A percentile compares a stretch with the other conserved stretches of the same genome.
Evolutionary conservation across 768 basidiomycete species (phyloP).

Genomic region (Lyophyllum atratum): DNA sequence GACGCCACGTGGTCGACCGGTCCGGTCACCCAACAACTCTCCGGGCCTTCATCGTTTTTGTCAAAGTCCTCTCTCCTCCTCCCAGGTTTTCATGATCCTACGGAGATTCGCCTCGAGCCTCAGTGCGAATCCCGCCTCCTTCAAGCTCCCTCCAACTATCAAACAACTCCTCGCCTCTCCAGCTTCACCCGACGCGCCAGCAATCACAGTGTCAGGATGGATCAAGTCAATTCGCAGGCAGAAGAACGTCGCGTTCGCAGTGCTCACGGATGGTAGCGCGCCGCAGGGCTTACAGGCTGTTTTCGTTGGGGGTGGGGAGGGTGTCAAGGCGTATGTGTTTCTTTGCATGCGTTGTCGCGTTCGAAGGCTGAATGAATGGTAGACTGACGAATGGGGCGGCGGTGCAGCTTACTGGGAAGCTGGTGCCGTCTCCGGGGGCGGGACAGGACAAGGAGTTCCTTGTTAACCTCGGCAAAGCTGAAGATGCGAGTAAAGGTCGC

Average conservation of each 20-base stretch:
- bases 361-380: not conserved
- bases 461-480: constrained; percentile 33
- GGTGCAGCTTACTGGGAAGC: constrained; percentile 33
- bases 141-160: constrained; percentile 19
- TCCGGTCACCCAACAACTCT: not conserved
- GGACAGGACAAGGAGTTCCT: constrained; percentile 52
- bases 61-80: not conserved
- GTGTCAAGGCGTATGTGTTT: constrained; percentile 24
- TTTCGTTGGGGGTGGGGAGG: constrained; percentile 42
- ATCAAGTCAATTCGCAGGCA: constrained; percentile 83
- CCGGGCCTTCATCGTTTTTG: not conserved
- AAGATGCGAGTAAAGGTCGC: not conserved
- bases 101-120: constrained; percentile 13
- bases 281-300: constrained; percentile 78
- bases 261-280: constrained; percentile 80
- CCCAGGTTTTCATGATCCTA: constrained; percentile 6
- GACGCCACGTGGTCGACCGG: constrained; percentile 1
- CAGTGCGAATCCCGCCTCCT: not conserved
- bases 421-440: constrained; percentile 44
- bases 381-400: constrained; percentile 26
- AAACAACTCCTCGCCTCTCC: constrained; percentile 12
- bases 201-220: constrained; percentile 73
- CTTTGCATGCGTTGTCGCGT: constrained; percentile 1
- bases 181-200: not conserved
- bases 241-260: constrained; percentile 86